These are phyloP conservation scores for Gossypium rotundifolium DNA, from an alignment of 345 rosid genomes.

Conservation along the genomic window DNA sequence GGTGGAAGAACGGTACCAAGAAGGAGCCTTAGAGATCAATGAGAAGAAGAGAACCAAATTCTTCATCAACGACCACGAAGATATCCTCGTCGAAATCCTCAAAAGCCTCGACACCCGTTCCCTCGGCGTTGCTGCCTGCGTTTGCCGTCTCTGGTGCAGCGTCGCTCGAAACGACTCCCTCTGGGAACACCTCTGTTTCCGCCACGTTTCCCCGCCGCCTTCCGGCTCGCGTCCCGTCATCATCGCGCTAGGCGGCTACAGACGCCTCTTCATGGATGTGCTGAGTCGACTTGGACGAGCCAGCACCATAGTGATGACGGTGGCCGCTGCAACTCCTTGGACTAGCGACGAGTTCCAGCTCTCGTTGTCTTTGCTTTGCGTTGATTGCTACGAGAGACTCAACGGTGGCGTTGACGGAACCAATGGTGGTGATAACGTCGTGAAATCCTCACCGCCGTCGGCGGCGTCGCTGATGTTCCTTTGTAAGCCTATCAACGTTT, in stretches of 20 bases:
- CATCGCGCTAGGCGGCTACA: constrained; percentile 83
- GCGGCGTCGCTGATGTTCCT: constrained; percentile 67
- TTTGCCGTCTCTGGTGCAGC: constrained; percentile 82
- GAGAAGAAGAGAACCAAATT: constrained; percentile 33
- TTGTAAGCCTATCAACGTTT: constrained; percentile 75
- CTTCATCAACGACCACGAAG: constrained; percentile 75
- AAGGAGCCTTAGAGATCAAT: background rate
- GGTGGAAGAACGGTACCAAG: constrained; percentile 1
- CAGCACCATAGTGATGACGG: background rate
- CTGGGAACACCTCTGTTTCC: constrained; percentile 91
- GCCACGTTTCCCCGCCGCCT: constrained; percentile 58
- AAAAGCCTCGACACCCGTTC: constrained; percentile 78
- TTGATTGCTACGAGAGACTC: constrained; percentile 74
- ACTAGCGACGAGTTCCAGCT: constrained; percentile 73
- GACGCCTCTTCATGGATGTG: constrained; percentile 75
- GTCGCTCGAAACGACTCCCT: constrained; percentile 62
- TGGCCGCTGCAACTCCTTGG: constrained; percentile 16
- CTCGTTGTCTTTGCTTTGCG: constrained; percentile 75
- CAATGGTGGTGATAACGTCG: constrained; percentile 26
- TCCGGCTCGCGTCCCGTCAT: constrained; percentile 54
- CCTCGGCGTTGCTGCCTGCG: constrained; percentile 75
- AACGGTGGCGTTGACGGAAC: no score
- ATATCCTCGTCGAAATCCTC: constrained; percentile 68
- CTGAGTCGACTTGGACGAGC: constrained; percentile 35
- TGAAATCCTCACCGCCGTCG: constrained; percentile 40